phyloP scores from a whole-genome alignment of 108 stramenopile species.

The Nitzschia sp. region DNA sequence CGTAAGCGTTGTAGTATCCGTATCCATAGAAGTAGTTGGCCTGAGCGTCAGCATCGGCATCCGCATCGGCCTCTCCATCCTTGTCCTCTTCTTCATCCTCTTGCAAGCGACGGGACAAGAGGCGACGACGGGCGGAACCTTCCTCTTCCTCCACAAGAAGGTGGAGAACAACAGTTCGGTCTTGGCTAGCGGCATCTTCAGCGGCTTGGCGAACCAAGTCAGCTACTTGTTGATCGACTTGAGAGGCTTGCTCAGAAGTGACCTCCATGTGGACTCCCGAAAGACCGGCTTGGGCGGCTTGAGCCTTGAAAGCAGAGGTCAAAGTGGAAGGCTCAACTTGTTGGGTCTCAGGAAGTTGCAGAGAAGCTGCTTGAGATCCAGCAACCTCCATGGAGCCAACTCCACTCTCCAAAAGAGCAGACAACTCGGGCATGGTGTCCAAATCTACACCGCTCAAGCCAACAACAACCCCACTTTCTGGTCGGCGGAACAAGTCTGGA shows the following conservation, averaged over 20 bases:
- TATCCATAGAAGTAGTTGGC: constrained; percentile 59
- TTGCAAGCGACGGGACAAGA: constrained; percentile 50
- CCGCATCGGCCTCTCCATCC: constrained; percentile 23
- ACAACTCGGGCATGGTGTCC: constrained; percentile 59
- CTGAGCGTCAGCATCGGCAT: constrained; percentile 32
- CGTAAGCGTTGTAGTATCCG: constrained; percentile 62
- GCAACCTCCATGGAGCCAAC: constrained; percentile 63
- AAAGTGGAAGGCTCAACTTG: constrained; percentile 20
- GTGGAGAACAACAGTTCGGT: constrained; percentile 68
- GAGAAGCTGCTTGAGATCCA: constrained; percentile 41
- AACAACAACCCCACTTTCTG: constrained; percentile 70
- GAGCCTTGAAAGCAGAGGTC: constrained; percentile 17
- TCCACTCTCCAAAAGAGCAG: constrained; percentile 29
- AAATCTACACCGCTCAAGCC: constrained; percentile 62
- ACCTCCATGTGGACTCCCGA: constrained; percentile 59
- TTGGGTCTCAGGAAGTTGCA: constrained; percentile 19
- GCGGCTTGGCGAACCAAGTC: constrained; percentile 48
- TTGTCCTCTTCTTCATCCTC: constrained; percentile 41
- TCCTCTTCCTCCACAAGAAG: constrained; percentile 77
- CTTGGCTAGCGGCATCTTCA: constrained; percentile 33
- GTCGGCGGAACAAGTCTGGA: constrained; percentile 73
- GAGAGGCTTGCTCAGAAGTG: constrained; percentile 39
- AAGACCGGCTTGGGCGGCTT: constrained; percentile 37
- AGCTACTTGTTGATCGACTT: constrained; percentile 57
- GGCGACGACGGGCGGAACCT: constrained; percentile 30